phyloP scores from a whole-genome alignment of 768 basidiomycete species.

The Lenzites betulinus region DNA sequence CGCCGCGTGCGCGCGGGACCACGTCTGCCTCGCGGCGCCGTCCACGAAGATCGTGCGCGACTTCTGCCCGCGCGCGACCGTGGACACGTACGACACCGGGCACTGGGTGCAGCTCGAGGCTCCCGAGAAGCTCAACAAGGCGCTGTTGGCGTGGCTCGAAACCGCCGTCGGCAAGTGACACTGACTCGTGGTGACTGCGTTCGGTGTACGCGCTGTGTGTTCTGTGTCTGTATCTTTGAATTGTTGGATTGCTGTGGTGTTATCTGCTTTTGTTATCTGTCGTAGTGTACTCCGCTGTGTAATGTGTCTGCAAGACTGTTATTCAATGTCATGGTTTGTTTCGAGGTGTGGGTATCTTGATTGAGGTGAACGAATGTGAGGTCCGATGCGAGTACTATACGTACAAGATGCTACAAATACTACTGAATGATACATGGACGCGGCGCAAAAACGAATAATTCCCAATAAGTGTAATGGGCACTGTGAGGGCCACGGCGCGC shows the following conservation, averaged over 20 bases:
- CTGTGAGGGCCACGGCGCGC: too few relatives aligned
- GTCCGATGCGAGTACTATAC: background rate
- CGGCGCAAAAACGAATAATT: too few relatives aligned
- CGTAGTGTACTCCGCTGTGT: background rate
- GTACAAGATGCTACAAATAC: background rate
- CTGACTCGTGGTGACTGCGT: background rate
- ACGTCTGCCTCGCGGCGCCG: slow-evolving; percentile 33
- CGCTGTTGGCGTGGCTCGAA: slow-evolving; percentile 38
- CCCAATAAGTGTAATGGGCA: too few relatives aligned
- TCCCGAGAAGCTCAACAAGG: slow-evolving; percentile 37
- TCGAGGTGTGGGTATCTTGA: too few relatives aligned
- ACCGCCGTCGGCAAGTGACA: slow-evolving; percentile 9
- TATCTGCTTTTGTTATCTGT: background rate
- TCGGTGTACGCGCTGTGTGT: background rate
- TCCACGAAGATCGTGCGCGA: slow-evolving; percentile 29
- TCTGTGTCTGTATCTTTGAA: background rate
- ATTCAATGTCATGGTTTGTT: background rate
- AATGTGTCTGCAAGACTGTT: background rate
- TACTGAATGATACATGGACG: background rate
- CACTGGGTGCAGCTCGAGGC: slow-evolving; percentile 43
- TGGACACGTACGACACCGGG: slow-evolving; percentile 37
- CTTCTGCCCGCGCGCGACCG: slow-evolving; percentile 31
- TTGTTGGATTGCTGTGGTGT: background rate
- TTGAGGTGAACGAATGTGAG: background rate
- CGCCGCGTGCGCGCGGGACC: slow-evolving; percentile 38